Evolutionary conservation across 2,329 filamentous ascomycete species (phyloP).

Genomic region (Alternaria panax): DNA sequence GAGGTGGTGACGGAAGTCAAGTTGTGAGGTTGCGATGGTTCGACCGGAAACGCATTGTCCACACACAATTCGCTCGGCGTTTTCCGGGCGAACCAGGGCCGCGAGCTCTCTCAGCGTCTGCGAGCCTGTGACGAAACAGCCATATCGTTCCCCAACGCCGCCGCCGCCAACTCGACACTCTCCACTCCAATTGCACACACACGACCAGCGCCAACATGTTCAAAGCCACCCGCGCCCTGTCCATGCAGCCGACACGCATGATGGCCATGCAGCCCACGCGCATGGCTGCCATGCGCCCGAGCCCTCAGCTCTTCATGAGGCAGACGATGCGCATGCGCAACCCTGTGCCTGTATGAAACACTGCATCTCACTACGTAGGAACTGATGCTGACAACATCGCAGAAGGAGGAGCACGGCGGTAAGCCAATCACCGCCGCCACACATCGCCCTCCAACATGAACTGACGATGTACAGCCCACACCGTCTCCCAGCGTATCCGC

Average conservation of each 20-base stretch:
- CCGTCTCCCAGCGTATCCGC: slow-evolving; percentile 92
- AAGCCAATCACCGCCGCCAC: slow-evolving; percentile 45
- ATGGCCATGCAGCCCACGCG: slow-evolving; percentile 53
- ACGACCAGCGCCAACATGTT: slow-evolving; percentile 35
- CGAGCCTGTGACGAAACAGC: slow-evolving; percentile 41
- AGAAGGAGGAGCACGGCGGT: slow-evolving; percentile 73
- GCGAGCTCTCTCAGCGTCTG: slow-evolving; percentile 28
- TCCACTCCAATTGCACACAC: slow-evolving; percentile 30
- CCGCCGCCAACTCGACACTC: slow-evolving; percentile 28
- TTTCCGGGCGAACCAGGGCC: slow-evolving; percentile 36
- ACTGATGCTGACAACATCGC: slow-evolving; percentile 50
- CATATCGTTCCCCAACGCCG: slow-evolving; percentile 28
- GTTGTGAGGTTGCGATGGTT: slow-evolving; percentile 42
- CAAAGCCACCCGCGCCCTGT: slow-evolving; percentile 49
- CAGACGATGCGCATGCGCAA: slow-evolving; percentile 60
- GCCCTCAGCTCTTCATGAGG: slow-evolving; percentile 46
- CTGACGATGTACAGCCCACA: slow-evolving; percentile 73
- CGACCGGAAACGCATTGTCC: slow-evolving; percentile 45
- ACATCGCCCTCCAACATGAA: slow-evolving; percentile 16
- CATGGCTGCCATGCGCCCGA: slow-evolving; percentile 49
- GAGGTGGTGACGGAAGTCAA: slow-evolving; percentile 40
- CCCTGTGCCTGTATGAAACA: slow-evolving; percentile 73
- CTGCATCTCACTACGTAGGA: neutral
- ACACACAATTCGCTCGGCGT: slow-evolving; percentile 44
- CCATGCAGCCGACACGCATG: slow-evolving; percentile 52